Conservation (phyloP, 2,329 filamentous ascomycete genomes). For the Sporothrix pallida region DNA sequence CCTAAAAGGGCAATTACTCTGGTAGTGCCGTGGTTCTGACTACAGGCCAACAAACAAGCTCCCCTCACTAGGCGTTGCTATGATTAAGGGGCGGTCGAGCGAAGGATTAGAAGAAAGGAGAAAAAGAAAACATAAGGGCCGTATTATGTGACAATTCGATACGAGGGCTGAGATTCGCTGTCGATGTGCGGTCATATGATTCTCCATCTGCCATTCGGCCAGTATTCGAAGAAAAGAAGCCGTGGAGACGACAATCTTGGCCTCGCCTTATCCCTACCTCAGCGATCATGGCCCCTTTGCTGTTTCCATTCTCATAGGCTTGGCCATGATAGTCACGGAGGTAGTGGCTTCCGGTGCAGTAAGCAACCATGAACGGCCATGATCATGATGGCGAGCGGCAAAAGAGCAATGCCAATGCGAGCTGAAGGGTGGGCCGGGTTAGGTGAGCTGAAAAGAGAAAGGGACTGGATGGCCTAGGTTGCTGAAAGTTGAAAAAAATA, state of each 20-base stretch:
- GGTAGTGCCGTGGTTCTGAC: slow-evolving; percentile 18
- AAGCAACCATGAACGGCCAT: neutral
- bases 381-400: neutral
- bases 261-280: neutral
- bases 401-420: neutral
- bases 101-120: neutral
- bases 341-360: neutral
- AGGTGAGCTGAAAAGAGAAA: slow-evolving; percentile 14
- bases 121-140: neutral
- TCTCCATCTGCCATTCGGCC: neutral
- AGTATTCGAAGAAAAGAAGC: neutral
- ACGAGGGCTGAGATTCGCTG: neutral
- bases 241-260: neutral
- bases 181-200: neutral
- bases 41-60: neutral
- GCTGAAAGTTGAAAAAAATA: neutral
- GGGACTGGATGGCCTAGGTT: neutral
- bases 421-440: neutral
- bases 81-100: neutral
- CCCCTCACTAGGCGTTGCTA: slow-evolving; percentile 3
- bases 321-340: neutral
- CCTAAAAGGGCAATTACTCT: neutral
- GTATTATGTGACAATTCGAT: neutral
- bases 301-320: neutral
- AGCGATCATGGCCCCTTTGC: neutral